Evolutionary conservation across 164 flowering plant species (phyloP), one percentile per base, ranked within the genome.

Genomic region (Nymphaea thermarum): DNA sequence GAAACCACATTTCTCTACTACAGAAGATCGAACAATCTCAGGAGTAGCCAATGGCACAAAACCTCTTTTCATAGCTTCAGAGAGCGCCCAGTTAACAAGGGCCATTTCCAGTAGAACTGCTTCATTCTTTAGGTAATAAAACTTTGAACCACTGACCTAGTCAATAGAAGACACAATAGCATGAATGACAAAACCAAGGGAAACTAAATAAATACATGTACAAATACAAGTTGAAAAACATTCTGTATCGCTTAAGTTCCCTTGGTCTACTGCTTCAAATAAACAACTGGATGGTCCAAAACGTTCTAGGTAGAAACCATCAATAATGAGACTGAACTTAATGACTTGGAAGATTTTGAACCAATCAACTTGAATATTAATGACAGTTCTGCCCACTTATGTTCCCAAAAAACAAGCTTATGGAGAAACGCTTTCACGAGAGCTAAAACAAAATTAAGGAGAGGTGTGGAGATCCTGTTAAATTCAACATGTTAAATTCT

Each of bases 131-230:
- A 93, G 81, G 83, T 93, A 93, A 79, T 87, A 93, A 72, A 93
- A 93, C 72, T 91, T 93, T 63, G 98, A 89, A 44, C 98, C 98
- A 68, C 98, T 93, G 51, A 91, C 96, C 98, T 93, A 77, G 55
- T 74, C 10, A 69, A 47, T 47, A 47, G 5, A 47, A 47, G 55
- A 2, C 55, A 47, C 7, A 47, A 47, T 5, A 47, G 36, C 36
- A 47, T 2, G 55, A 47, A 47, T 6, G 12, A 7, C 55, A 12
- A 6, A 6, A 47, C 55, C 55, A 47, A 6, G 55, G 12, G 55
- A 47, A 12, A 47, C 36, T 25, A 25, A 25, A 25, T 25, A 47
- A 47, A 12, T 12, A 47, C 55, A 47, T 12, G 12, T 5, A 25
- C 36, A 25, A 25, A 25, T 25, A 47, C 55, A 47, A 47, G 55